Percentiles rank a stretch among this genome's conserved stretches.
These are phyloP conservation scores for Novymonas esmeraldas DNA, from an alignment of 208 protist genomes.

Conservation along the genomic window DNA sequence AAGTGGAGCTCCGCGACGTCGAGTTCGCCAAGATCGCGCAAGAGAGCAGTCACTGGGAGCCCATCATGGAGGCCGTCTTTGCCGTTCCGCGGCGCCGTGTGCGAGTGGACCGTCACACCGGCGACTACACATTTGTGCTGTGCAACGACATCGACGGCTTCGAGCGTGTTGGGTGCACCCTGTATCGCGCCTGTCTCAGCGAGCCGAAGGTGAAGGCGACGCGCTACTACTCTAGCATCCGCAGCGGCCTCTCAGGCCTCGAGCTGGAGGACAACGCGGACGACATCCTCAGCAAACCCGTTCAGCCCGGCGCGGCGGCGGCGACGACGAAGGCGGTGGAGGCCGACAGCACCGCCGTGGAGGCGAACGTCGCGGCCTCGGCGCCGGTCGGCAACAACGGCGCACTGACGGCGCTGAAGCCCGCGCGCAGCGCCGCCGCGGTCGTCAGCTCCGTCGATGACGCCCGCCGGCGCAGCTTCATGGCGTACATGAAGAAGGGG, in stretches of 20 bases:
- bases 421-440: constrained; percentile 5
- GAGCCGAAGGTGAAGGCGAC: constrained; percentile 82
- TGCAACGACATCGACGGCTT: constrained; percentile 59
- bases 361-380: constrained; percentile 1
- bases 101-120: constrained; percentile 67
- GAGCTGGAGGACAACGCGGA: constrained; percentile 24
- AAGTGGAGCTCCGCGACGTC: constrained; percentile 80
- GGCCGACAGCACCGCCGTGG: not conserved
- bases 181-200: constrained; percentile 84
- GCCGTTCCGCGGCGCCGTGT: constrained; percentile 58
- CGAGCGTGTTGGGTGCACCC: constrained; percentile 69
- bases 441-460: constrained; percentile 11
- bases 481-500: constrained; percentile 62
- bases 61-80: constrained; percentile 80
- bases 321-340: constrained; percentile 9
- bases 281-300: constrained; percentile 27
- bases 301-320: constrained; percentile 9
- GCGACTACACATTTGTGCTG: constrained; percentile 88
- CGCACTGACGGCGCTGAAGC: not conserved
- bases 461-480: constrained; percentile 37
- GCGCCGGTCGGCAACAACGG: not conserved
- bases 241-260: constrained; percentile 25
- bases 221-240: constrained; percentile 56
- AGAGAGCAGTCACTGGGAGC: constrained; percentile 69
- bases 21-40: constrained; percentile 72